A percentile compares a stretch with the other conserved stretches of the same genome.
Conservation (phyloP, 768 basidiomycete species). For the Boletus reticulatus region DNA sequence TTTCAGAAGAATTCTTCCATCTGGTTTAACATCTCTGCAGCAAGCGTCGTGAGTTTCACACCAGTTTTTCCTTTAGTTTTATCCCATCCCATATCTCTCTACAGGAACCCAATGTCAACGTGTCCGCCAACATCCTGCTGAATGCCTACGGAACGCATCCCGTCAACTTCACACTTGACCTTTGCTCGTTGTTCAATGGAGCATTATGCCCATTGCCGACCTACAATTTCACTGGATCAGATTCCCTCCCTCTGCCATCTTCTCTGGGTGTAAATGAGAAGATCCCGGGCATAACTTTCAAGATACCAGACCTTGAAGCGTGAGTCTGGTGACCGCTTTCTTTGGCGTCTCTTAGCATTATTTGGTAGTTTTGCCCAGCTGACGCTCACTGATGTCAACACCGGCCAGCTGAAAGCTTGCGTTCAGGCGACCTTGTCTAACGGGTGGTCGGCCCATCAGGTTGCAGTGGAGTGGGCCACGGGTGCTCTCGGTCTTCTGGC, state of each 20-base stretch:
- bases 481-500: constrained; percentile 65
- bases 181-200: constrained; percentile 76
- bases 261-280: constrained; percentile 51
- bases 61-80: background rate
- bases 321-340: constrained; percentile 6
- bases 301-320: constrained; percentile 89
- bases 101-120: constrained; percentile 73
- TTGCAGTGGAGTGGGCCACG: constrained; percentile 75
- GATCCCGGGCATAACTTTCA: constrained; percentile 80
- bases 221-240: constrained; percentile 87
- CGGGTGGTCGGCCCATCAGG: constrained; percentile 78
- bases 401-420: constrained; percentile 79
- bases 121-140: constrained; percentile 77
- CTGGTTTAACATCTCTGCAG: constrained; percentile 82
- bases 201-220: constrained; percentile 79
- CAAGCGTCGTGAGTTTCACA: constrained; percentile 67
- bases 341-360: constrained; percentile 1
- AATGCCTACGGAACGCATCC: constrained; percentile 87
- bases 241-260: constrained; percentile 61
- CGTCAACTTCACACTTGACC: constrained; percentile 81
- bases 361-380: constrained; percentile 62
- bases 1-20: constrained; percentile 70
- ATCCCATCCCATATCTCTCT: constrained; percentile 12
- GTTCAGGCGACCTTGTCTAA: constrained; percentile 91
- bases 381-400: constrained; percentile 62